Conservation (phyloP, 352 stramenopile genomes). For the Hyaloperonospora arabidopsidis region DNA sequence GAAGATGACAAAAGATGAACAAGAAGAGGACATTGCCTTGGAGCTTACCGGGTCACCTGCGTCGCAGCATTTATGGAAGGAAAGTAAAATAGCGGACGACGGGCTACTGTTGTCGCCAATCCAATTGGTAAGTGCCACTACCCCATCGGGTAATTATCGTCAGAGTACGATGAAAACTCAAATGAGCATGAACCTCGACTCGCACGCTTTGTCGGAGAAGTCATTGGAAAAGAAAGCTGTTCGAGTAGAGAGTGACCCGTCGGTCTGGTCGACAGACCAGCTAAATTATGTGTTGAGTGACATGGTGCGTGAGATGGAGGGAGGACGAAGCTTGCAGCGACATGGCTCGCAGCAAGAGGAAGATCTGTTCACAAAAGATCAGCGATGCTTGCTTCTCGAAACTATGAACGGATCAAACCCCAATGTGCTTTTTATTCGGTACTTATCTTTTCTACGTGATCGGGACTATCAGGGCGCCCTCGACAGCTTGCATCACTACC, state of each 20-base stretch:
- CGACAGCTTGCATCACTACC: constrained; percentile 89
- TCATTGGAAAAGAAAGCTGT: constrained; percentile 7
- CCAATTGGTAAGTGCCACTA: constrained; percentile 10
- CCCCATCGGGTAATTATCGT: constrained; percentile 8
- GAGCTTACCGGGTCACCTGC: constrained; percentile 19
- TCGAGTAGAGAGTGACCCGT: constrained; percentile 25
- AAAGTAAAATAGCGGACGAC: constrained; percentile 17
- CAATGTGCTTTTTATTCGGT: constrained; percentile 77
- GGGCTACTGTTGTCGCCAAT: constrained; percentile 36
- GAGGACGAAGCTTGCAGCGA: constrained; percentile 8
- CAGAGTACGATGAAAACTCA: constrained; percentile 15
- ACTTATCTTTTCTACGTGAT: constrained; percentile 73
- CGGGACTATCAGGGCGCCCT: constrained; percentile 83
- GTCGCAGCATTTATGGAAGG: constrained; percentile 29
- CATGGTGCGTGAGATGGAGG: constrained; percentile 25
- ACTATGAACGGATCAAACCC: constrained; percentile 31
- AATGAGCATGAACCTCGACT: constrained; percentile 4
- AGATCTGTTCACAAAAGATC: constrained; percentile 10
- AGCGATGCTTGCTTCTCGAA: constrained; percentile 16
- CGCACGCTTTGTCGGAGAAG: constrained; percentile 11
- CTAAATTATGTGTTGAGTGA: constrained; percentile 53
- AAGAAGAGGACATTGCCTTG: constrained; percentile 18
- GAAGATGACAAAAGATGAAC: constrained; percentile 3
- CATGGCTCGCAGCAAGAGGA: neutral
- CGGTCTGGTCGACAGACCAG: constrained; percentile 50